These are phyloP conservation scores for Daucus carota DNA, from an alignment of 129 eudicot genomes.

Conservation along the genomic window DNA sequence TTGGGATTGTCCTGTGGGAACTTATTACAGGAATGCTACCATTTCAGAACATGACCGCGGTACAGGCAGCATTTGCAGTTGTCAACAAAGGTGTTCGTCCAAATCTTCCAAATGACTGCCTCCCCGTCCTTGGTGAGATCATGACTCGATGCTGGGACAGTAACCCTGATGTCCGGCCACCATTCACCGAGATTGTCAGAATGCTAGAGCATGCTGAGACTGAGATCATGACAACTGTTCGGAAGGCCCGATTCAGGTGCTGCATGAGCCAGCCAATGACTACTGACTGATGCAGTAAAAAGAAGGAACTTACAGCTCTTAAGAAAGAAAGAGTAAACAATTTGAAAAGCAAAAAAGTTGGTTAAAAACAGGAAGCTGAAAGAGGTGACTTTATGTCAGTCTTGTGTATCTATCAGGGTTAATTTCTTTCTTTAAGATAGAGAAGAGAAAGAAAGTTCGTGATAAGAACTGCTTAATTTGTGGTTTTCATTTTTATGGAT, in stretches of 20 bases:
- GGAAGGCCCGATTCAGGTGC: conserved; percentile 99
- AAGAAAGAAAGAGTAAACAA: conserved; percentile 29
- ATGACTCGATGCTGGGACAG: conserved; percentile 98
- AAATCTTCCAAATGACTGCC: conserved; percentile 73
- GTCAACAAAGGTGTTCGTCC: conserved; percentile 96
- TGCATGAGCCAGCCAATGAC: conserved; percentile 96
- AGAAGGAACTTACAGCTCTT: conserved; percentile 7
- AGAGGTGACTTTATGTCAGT: conserved; percentile 49
- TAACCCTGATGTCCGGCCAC: conserved; percentile 80
- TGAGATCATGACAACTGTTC: conserved; percentile 78
- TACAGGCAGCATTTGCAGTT: conserved; percentile 98
- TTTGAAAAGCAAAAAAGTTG: conserved; percentile 5
- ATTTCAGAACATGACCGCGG: conserved; percentile 97
- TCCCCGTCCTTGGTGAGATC: conserved; percentile 74
- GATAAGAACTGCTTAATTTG: conserved; percentile 52
- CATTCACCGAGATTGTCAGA: conserved; percentile 69
- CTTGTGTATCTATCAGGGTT: conserved; percentile 84
- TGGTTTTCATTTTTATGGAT: conserved; percentile 39
- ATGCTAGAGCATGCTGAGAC: conserved; percentile 92
- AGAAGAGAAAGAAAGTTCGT: conserved; percentile 33
- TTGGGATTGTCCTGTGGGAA: conserved; percentile 97
- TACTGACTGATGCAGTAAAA: conserved; percentile 45
- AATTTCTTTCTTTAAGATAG: conserved; percentile 74
- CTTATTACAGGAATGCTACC: conserved; percentile 95
- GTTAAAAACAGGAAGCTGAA: conserved; percentile 18